Percentiles rank a stretch among this genome's conserved stretches.
These are phyloP conservation scores for Cryomyces antarcticus DNA, from an alignment of 495 filamentous ascomycete species.

Conservation along the genomic window DNA sequence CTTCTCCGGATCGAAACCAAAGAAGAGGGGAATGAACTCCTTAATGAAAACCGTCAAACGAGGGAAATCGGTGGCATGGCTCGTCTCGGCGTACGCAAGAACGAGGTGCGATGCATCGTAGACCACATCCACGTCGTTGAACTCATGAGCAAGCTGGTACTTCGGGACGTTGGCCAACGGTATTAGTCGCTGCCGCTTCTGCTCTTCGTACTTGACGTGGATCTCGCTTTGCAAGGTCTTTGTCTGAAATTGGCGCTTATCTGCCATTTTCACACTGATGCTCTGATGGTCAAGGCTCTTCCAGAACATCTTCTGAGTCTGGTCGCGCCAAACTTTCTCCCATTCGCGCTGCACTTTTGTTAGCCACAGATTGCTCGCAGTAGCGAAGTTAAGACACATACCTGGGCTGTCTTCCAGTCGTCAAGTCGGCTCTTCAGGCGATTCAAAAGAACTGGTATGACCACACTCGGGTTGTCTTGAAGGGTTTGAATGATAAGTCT, in stretches of 20 bases:
- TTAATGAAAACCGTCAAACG: constrained; percentile 67
- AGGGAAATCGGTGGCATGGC: constrained; percentile 49
- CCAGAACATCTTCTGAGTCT: constrained; percentile 81
- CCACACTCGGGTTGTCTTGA: constrained; percentile 57
- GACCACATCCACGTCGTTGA: constrained; percentile 60
- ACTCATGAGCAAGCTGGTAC: constrained; percentile 52
- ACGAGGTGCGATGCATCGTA: constrained; percentile 65
- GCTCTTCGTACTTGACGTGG: constrained; percentile 70
- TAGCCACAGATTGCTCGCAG: neutral
- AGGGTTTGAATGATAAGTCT: constrained; percentile 64
- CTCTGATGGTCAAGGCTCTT: constrained; percentile 92
- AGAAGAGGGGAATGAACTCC: constrained; percentile 75
- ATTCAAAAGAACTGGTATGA: constrained; percentile 68
- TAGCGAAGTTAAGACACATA: constrained; percentile 12
- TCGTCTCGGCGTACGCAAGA: constrained; percentile 50
- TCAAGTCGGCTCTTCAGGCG: constrained; percentile 85
- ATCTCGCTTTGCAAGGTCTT: constrained; percentile 76
- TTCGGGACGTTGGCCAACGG: constrained; percentile 35
- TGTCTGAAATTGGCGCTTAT: constrained; percentile 74
- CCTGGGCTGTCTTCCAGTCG: constrained; percentile 84
- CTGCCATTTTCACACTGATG: constrained; percentile 56
- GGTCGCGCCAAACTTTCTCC: constrained; percentile 96
- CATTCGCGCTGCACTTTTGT: constrained; percentile 52
- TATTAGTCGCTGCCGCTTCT: constrained; percentile 41
- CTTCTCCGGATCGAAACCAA: constrained; percentile 55